Percentiles rank a stretch among this genome's conserved stretches.
These are phyloP conservation scores for Adansonia gregorii DNA, from an alignment of 441 rosid species.

Conservation along the genomic window DNA sequence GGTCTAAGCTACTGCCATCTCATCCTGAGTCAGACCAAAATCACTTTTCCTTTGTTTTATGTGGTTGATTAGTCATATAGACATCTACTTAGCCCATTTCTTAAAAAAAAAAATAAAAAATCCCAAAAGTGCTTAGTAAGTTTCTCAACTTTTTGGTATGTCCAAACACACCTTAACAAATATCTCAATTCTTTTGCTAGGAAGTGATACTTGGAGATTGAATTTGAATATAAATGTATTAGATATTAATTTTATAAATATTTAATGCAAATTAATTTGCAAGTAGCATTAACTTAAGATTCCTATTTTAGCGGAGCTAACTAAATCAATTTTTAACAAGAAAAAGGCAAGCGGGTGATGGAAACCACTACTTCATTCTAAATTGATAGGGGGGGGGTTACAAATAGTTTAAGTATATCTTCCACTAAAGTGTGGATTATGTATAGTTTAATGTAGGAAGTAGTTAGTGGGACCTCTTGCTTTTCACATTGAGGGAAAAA, in stretches of 20 bases:
- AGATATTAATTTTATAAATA: too few relatives aligned
- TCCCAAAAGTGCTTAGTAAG: too few relatives aligned
- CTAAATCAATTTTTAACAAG: slow-evolving; percentile 20
- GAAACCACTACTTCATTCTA: slow-evolving; percentile 18
- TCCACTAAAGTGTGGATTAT: not conserved
- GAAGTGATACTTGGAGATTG: too few relatives aligned
- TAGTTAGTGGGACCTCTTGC: slow-evolving; percentile 20
- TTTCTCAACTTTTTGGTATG: too few relatives aligned
- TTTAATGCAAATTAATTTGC: not conserved
- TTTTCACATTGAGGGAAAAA: slow-evolving; percentile 28
- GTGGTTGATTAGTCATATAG: not conserved
- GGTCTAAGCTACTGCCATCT: slow-evolving; percentile 35
- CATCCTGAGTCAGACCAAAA: slow-evolving; percentile 48
- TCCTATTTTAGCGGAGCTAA: slow-evolving; percentile 8
- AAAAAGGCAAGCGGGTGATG: slow-evolving; percentile 18
- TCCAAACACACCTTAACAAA: too few relatives aligned
- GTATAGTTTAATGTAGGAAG: not conserved
- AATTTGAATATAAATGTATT: too few relatives aligned
- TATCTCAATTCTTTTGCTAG: too few relatives aligned
- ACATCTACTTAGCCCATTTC: slow-evolving; percentile 17
- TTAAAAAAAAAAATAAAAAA: too few relatives aligned
- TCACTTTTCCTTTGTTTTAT: slow-evolving; percentile 32
- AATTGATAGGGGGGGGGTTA: not conserved
- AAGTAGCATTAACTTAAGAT: not conserved
- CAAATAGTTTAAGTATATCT: not conserved